A percentile compares a stretch with the other conserved stretches of the same genome.
Evolutionary conservation across 768 basidiomycete species (phyloP).

Genomic region (Boletus sp.): DNA sequence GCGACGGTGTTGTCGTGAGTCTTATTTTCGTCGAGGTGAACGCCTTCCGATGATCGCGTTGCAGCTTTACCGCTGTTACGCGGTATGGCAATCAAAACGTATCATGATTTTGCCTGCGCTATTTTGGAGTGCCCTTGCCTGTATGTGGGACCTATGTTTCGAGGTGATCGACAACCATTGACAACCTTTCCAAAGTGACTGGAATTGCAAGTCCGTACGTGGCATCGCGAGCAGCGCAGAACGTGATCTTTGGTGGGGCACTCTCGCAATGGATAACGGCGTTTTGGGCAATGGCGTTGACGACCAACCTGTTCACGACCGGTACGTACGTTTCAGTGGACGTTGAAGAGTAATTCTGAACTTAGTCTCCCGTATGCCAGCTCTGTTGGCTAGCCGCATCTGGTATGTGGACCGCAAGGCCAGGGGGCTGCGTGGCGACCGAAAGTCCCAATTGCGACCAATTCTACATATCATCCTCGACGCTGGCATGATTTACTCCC

Average conservation of each 20-base stretch:
- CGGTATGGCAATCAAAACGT: neutral
- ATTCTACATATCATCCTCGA: conserved; percentile 3
- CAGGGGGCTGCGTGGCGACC: neutral
- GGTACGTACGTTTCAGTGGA: neutral
- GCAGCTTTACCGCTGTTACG: neutral
- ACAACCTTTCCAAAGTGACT: conserved; percentile 6
- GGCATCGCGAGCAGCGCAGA: neutral
- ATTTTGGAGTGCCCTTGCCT: neutral
- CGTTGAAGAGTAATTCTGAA: neutral
- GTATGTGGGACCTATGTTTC: neutral
- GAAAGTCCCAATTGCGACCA: neutral
- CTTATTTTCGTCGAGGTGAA: no score
- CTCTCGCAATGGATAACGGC: neutral
- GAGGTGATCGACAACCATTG: neutral
- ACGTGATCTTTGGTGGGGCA: neutral
- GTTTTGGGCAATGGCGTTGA: conserved; percentile 2
- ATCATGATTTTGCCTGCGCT: neutral
- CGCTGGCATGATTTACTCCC: conserved; percentile 4
- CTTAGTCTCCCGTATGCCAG: neutral
- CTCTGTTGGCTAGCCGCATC: neutral
- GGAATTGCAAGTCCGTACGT: conserved; percentile 14
- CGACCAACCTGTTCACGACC: conserved; percentile 2
- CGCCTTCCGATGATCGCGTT: neutral
- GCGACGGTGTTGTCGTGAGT: neutral
- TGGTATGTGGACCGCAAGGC: neutral